Evolutionary conservation across 2,329 filamentous ascomycete genomes (phyloP), one percentile per base, ranked within the genome.

Genomic region (Geoglossum cookeanum): DNA sequence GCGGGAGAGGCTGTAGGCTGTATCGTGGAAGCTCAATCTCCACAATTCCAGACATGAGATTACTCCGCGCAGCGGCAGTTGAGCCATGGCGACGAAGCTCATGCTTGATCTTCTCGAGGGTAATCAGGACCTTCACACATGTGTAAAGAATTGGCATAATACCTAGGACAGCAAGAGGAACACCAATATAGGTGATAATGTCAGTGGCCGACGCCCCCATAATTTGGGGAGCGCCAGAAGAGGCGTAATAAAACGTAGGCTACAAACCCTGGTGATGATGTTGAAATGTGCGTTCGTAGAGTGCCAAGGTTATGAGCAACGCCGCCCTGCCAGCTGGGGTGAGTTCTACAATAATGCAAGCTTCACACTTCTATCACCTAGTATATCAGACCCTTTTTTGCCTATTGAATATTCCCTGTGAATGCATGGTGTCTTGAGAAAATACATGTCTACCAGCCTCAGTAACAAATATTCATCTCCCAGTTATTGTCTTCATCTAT

Each of bases 101-200:
- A 58, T 75, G 75, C 64, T 75, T 76, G 66, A 84, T 80, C 53
- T 76, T 76, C 44, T 78, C 78, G 1, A 81, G 71, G 1, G 78
- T 80, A 13, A 78, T 69, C 30, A 83, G 74, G 2, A 79, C 81
- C 30, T 75, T 73, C 56, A 79, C 69, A 22, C 77, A 82, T 63
- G 83, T 84, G 69, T 83, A 84, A 48, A 84, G 70, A 55, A 84
- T 84, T 0, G 81, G 81, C 4, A 83, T 70, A 27, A 83, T 75
- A 48, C 77, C 78, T 1, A 82, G 66, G 1, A 81, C 73, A 1
- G 76, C 79, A 17, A 83, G 69, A 1, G 80, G 80, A 1, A 83
- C 69, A 61, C 76, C 75, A 44, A 78, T 73, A 58, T 76, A 78
- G 29, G 76, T 78, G 65, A 79, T 78, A 58, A 79, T 74, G 60